Evolutionary conservation across 225 moss, liverwort and hornwort species (phyloP).

Genomic region (Bryum argenteum): DNA sequence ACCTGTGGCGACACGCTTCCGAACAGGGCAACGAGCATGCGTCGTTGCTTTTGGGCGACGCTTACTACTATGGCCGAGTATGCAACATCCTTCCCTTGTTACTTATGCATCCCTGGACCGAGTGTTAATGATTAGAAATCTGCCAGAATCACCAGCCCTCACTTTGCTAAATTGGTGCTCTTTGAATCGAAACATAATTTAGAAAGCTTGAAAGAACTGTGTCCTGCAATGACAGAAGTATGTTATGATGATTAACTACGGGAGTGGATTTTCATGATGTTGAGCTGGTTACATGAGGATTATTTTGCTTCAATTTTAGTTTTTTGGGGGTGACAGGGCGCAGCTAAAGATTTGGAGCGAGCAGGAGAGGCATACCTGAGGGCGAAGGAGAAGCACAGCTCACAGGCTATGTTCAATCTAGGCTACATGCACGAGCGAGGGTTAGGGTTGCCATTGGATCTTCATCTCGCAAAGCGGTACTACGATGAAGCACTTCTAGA

Average conservation of each 20-base stretch:
- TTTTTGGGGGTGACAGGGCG: constrained; percentile 58
- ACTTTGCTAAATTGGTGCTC: background rate
- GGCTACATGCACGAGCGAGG: constrained; percentile 98
- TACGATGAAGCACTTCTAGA: constrained; percentile 89
- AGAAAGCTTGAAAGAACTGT: too few relatives aligned
- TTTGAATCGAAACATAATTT: too few relatives aligned
- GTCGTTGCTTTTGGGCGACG: constrained; percentile 92
- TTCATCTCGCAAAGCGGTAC: constrained; percentile 93
- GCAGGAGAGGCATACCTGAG: constrained; percentile 85
- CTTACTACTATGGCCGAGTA: constrained; percentile 97
- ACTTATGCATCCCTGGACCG: constrained; percentile 9
- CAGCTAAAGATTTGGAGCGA: constrained; percentile 81
- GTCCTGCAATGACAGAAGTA: too few relatives aligned
- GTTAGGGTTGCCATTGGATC: constrained; percentile 86
- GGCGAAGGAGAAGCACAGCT: constrained; percentile 67
- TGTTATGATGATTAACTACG: too few relatives aligned
- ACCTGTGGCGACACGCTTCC: constrained; percentile 95
- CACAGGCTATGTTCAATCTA: constrained; percentile 97
- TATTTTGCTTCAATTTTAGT: constrained; percentile 1
- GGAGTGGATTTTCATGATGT: background rate
- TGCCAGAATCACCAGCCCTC: background rate
- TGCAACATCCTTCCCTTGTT: constrained; percentile 19
- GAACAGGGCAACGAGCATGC: constrained; percentile 99
- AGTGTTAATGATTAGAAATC: constrained; percentile 9
- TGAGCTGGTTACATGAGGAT: constrained; percentile 3